These are phyloP conservation scores for baker's yeast (Saccharomyces cerevisiae) DNA, from an alignment of 805 yeast species.

Conservation along the genomic window DNA sequence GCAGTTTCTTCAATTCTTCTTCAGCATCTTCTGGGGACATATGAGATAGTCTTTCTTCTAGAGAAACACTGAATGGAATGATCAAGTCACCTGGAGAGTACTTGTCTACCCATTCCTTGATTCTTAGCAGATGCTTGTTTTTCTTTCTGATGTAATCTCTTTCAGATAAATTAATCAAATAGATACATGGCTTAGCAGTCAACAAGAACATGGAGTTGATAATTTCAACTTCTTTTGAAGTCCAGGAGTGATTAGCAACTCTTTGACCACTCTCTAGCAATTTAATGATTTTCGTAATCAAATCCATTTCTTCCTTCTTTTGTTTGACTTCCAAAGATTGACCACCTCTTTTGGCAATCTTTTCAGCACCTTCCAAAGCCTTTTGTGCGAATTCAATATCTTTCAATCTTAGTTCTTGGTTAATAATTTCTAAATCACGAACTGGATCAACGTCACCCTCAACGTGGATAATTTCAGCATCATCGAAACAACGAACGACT, in stretches of 20 bases:
- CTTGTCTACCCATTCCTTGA: constrained; percentile 77
- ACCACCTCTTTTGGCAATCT: constrained; percentile 79
- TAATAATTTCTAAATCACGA: constrained; percentile 87
- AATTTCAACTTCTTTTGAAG: constrained; percentile 80
- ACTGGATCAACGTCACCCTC: constrained; percentile 95
- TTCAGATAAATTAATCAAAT: constrained; percentile 84
- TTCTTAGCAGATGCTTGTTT: constrained; percentile 75
- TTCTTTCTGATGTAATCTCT: constrained; percentile 78
- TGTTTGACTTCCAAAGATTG: constrained; percentile 83
- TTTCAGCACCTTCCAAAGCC: constrained; percentile 68
- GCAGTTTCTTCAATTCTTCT: constrained; percentile 65
- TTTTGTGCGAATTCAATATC: constrained; percentile 92
- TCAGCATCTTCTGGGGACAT: constrained; percentile 78
- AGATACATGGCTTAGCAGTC: constrained; percentile 93
- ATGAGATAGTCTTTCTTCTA: constrained; percentile 85
- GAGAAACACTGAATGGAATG: constrained; percentile 85
- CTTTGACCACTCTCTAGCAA: constrained; percentile 78
- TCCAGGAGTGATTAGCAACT: constrained; percentile 82
- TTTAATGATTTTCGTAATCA: constrained; percentile 65
- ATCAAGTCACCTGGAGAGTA: constrained; percentile 84
- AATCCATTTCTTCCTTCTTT: constrained; percentile 75
- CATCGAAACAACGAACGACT: constrained; percentile 95
- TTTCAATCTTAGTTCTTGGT: constrained; percentile 86
- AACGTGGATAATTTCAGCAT: constrained; percentile 94
- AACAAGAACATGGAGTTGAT: constrained; percentile 80